Percentiles rank a stretch among this genome's conserved stretches.
phyloP scores from a whole-genome alignment of 1,284 basidiomycete genomes.

The Earliella scabrosa region DNA sequence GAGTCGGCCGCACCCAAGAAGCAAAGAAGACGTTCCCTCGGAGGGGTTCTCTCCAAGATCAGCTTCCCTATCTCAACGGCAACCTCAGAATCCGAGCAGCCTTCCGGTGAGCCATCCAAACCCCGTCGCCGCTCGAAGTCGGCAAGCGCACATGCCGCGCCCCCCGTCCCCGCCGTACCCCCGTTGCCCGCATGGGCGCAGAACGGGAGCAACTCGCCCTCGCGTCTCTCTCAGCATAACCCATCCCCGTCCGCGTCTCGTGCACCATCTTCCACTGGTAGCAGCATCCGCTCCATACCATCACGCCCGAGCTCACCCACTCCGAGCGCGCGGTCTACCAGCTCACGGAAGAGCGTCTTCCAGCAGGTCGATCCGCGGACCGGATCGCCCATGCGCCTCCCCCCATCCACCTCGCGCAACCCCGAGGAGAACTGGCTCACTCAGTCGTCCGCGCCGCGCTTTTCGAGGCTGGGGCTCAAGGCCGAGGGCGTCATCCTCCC shows the following conservation, averaged over 20 bases:
- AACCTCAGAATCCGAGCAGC: not conserved
- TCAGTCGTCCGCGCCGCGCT: conserved; percentile 44
- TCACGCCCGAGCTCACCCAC: conserved; percentile 16
- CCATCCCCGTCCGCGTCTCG: not conserved
- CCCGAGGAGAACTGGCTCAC: conserved; percentile 45
- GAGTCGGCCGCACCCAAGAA: conserved; percentile 5
- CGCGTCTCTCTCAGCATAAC: not conserved
- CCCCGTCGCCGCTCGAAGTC: conserved; percentile 12
- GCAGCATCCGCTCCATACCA: not conserved
- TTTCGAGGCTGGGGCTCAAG: conserved; percentile 46
- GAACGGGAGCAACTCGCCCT: not conserved
- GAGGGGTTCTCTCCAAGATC: conserved; percentile 18
- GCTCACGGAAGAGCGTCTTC: conserved; percentile 5
- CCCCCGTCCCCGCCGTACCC: conserved; percentile 19
- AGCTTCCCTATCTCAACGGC: conserved; percentile 14
- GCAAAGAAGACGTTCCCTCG: conserved; percentile 13
- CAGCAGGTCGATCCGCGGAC: not conserved
- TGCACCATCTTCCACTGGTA: not conserved
- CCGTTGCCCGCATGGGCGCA: conserved; percentile 17
- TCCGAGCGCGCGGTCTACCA: conserved; percentile 4
- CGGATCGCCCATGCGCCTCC: conserved; percentile 3
- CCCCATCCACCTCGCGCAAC: conserved; percentile 26
- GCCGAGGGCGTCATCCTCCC: conserved; percentile 48
- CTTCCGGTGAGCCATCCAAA: not conserved
- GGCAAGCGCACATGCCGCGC: conserved; percentile 5